Conservation (phyloP, 768 basidiomycete genomes). For the Leccinum disarticulatum region DNA sequence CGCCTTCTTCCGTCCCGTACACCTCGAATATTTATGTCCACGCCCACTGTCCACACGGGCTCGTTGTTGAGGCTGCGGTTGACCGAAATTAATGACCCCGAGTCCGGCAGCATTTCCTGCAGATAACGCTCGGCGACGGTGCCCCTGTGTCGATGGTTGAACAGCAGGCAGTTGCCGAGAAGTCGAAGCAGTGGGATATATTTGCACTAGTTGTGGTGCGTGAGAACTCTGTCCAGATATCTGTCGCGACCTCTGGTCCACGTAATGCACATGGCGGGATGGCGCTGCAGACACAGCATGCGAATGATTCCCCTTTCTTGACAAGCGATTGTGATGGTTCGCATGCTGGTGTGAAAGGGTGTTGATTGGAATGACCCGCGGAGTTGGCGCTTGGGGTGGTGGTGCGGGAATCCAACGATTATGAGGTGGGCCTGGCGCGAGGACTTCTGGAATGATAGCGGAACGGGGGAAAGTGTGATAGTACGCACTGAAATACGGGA, state of each 20-base stretch:
- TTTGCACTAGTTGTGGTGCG: not conserved
- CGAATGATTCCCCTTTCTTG: constrained; percentile 5
- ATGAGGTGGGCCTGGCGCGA: not conserved
- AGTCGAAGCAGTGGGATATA: constrained; percentile 3
- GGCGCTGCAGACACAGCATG: constrained; percentile 15
- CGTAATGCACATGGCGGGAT: constrained; percentile 29
- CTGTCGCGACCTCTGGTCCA: constrained; percentile 17
- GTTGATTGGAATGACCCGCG: constrained; percentile 2
- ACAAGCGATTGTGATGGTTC: not conserved
- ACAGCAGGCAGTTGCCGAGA: constrained; percentile 1
- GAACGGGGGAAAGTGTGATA: constrained; percentile 32
- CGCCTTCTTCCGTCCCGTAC: constrained; percentile 53
- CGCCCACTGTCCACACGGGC: constrained; percentile 11
- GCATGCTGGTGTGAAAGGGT: constrained; percentile 9
- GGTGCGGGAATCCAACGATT: not conserved
- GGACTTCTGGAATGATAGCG: not conserved
- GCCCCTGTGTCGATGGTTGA: constrained; percentile 8
- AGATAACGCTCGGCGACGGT: constrained; percentile 25
- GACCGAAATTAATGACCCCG: not conserved
- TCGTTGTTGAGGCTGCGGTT: constrained; percentile 7
- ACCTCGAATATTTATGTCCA: constrained; percentile 45
- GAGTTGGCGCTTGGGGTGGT: constrained; percentile 4
- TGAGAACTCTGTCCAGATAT: constrained; percentile 8
- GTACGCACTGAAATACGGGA: constrained; percentile 17
- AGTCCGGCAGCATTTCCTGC: constrained; percentile 13